Evolutionary conservation across 345 rosid genomes (phyloP).

Genomic region (Durio zibethinus): DNA sequence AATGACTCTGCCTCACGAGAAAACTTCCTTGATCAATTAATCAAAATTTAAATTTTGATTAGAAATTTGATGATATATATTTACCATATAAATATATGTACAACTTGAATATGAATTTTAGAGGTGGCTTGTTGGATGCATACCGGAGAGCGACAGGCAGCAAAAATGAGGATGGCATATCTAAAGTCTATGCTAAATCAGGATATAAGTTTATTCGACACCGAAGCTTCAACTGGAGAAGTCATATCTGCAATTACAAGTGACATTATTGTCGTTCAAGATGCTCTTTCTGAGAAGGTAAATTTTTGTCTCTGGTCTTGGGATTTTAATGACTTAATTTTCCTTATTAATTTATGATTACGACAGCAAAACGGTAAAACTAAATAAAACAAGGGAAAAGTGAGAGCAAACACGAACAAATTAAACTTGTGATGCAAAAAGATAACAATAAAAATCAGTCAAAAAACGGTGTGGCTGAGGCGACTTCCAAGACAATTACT

Average conservation of each 20-base stretch:
- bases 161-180: constrained; percentile 93
- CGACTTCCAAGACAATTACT: neutral
- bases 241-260: constrained; percentile 87
- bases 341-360: neutral
- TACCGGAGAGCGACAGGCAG: constrained; percentile 92
- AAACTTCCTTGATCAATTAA: neutral
- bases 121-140: constrained; percentile 99
- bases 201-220: constrained; percentile 85
- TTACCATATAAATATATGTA: neutral
- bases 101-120: constrained; percentile 16
- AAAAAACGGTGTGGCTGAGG: neutral
- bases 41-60: neutral
- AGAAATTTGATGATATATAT: neutral
- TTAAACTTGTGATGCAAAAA: neutral
- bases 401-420: neutral
- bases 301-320: neutral
- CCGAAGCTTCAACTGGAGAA: constrained; percentile 88
- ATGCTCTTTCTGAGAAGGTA: constrained; percentile 98
- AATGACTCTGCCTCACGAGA: neutral
- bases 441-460: neutral
- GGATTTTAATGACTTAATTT: neutral
- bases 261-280: constrained; percentile 86
- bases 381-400: neutral
- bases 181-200: constrained; percentile 78
- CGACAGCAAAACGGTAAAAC: neutral